Evolutionary conservation across 2,329 filamentous ascomycete genomes (phyloP).

Genomic region (Fusarium clavum): DNA sequence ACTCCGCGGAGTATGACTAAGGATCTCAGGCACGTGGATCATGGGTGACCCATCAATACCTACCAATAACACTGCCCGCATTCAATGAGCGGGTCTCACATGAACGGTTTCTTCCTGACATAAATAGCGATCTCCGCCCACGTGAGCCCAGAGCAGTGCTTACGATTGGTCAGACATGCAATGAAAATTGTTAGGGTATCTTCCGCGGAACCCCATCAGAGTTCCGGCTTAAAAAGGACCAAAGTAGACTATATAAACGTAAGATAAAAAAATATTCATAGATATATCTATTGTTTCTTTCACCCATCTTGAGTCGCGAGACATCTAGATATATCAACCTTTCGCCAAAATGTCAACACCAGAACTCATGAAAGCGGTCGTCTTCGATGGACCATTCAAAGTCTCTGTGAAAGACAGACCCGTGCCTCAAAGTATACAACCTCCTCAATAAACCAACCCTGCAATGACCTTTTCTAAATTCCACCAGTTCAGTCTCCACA

Average conservation of each 20-base stretch:
- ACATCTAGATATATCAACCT: too few species aligned
- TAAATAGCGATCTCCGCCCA: background rate
- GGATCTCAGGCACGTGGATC: background rate
- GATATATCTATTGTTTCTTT: too few species aligned
- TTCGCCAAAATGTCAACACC: conserved; percentile 46
- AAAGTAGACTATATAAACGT: background rate
- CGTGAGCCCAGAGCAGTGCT: background rate
- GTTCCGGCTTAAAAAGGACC: background rate
- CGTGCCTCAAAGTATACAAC: conserved; percentile 70
- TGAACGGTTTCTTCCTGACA: accelerated
- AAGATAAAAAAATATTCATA: too few species aligned
- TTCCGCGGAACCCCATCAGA: background rate
- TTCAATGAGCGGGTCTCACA: background rate
- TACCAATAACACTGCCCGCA: background rate
- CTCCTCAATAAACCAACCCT: accelerated
- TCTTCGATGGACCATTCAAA: conserved; percentile 83
- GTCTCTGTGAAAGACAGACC: conserved; percentile 83
- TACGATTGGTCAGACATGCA: accelerated
- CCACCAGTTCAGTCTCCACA: conserved; percentile 69
- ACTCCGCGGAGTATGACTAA: conserved; percentile 1
- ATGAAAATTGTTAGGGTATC: background rate
- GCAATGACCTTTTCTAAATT: background rate
- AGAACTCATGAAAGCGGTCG: conserved; percentile 85
- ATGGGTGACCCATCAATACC: too few species aligned
- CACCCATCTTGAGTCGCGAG: too few species aligned